phyloP scores from a whole-genome alignment of 2,329 filamentous ascomycete genomes.

The Phyllosticta capitalensis region DNA sequence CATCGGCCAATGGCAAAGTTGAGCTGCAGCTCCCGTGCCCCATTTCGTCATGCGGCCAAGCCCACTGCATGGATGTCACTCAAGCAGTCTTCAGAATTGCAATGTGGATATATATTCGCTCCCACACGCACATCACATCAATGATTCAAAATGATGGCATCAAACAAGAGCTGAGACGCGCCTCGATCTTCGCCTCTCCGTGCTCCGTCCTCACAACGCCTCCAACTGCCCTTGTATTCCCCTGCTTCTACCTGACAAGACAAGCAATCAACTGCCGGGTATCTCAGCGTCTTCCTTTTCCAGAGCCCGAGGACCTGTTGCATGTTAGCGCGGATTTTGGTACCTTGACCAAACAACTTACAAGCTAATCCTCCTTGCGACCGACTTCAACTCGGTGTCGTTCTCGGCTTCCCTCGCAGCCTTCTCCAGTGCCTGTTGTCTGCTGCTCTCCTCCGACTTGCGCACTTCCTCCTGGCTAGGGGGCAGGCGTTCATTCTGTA shows the following conservation, averaged over 20 bases:
- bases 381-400: conserved; percentile 73
- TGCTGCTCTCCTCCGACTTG: conserved; percentile 70
- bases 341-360: conserved; percentile 43
- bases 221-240: conserved; percentile 4
- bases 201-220: neutral
- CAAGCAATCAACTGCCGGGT: conserved; percentile 9
- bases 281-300: conserved; percentile 23
- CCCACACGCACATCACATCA: neutral
- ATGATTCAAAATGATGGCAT: neutral
- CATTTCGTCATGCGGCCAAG: conserved; percentile 12
- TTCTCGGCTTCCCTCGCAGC: conserved; percentile 85
- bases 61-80: neutral
- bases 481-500: conserved; percentile 91
- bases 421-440: conserved; percentile 73
- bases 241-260: conserved; percentile 1
- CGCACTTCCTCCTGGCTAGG: conserved; percentile 87
- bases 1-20: conserved; percentile 5
- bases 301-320: conserved; percentile 32
- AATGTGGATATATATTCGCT: neutral
- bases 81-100: neutral
- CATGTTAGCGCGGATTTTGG: neutral
- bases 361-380: conserved; percentile 93
- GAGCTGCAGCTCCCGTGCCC: neutral
- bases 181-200: neutral
- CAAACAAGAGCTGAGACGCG: neutral